phyloP scores from a whole-genome alignment of 768 basidiomycete genomes.

The Leccinum uliginosum region DNA sequence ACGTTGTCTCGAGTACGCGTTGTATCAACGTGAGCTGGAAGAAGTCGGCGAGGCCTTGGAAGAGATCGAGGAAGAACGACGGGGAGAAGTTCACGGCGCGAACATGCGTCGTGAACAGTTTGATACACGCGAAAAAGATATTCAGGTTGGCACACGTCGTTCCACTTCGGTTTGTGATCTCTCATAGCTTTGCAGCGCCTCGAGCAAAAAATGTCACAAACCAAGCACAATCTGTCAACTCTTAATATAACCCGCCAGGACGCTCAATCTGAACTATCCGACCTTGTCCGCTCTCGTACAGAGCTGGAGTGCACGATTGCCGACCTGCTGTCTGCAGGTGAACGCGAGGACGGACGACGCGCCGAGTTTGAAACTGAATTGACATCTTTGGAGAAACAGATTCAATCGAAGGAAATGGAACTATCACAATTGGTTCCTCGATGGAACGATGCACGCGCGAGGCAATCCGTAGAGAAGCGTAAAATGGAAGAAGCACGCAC shows the following conservation, averaged over 20 bases:
- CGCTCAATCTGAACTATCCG: slow-evolving; percentile 77
- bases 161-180: not conserved
- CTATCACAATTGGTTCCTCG: slow-evolving; percentile 64
- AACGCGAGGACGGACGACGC: slow-evolving; percentile 60
- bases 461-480: slow-evolving; percentile 53
- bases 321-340: slow-evolving; percentile 67
- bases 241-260: slow-evolving; percentile 67
- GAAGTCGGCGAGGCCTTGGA: slow-evolving; percentile 85
- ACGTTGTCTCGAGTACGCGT: slow-evolving; percentile 89
- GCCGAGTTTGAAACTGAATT: slow-evolving; percentile 66
- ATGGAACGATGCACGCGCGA: slow-evolving; percentile 57
- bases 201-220: slow-evolving; percentile 66
- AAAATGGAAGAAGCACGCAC: slow-evolving; percentile 73
- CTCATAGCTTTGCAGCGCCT: slow-evolving; percentile 48
- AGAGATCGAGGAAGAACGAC: slow-evolving; percentile 79
- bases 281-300: slow-evolving; percentile 78
- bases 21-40: slow-evolving; percentile 87
- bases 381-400: slow-evolving; percentile 50
- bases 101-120: slow-evolving; percentile 81
- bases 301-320: slow-evolving; percentile 80
- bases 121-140: slow-evolving; percentile 78
- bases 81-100: slow-evolving; percentile 77
- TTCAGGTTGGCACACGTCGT: slow-evolving; percentile 50
- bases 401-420: slow-evolving; percentile 56
- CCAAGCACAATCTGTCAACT: slow-evolving; percentile 68